Conservation (phyloP, 257 asterid species). For the Nicotiana undulata region DNA sequence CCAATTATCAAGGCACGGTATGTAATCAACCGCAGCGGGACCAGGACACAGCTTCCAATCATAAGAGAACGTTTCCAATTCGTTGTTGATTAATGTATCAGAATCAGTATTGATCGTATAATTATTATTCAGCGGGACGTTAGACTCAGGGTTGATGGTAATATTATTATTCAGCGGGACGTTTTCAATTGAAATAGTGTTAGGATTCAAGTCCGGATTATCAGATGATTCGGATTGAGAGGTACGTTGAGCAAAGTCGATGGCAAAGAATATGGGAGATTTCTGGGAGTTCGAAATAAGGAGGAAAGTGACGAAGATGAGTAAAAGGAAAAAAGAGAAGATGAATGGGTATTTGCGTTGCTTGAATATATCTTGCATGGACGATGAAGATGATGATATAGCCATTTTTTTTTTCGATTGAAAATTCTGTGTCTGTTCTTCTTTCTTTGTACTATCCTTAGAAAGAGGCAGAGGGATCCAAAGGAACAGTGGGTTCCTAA, state of each 20-base stretch:
- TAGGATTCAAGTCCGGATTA: neutral
- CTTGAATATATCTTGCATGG: constrained; percentile 46
- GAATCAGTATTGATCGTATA: neutral
- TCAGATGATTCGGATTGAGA: constrained; percentile 1
- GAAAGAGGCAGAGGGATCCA: too few relatives aligned
- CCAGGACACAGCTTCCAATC: constrained; percentile 63
- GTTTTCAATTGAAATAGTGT: neutral
- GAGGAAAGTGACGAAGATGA: constrained; percentile 47
- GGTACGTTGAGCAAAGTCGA: constrained; percentile 23
- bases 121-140: neutral
- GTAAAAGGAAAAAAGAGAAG: constrained; percentile 51
- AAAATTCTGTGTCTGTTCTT: too few relatives aligned
- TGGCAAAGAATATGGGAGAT: constrained; percentile 35
- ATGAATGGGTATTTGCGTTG: constrained; percentile 72
- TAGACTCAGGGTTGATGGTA: neutral
- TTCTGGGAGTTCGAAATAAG: constrained; percentile 57
- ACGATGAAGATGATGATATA: constrained; percentile 18
- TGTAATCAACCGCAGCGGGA: constrained; percentile 48
- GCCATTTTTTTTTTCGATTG: constrained; percentile 28
- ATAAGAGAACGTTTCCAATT: neutral
- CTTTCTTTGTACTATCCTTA: too few relatives aligned
- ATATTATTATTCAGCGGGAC: neutral
- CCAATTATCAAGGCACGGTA: constrained; percentile 87
- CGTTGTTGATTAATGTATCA: neutral
- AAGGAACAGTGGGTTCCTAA: too few relatives aligned